Evolutionary conservation across 1,284 basidiomycete species (phyloP).

Genomic region (Grifola frondosa): DNA sequence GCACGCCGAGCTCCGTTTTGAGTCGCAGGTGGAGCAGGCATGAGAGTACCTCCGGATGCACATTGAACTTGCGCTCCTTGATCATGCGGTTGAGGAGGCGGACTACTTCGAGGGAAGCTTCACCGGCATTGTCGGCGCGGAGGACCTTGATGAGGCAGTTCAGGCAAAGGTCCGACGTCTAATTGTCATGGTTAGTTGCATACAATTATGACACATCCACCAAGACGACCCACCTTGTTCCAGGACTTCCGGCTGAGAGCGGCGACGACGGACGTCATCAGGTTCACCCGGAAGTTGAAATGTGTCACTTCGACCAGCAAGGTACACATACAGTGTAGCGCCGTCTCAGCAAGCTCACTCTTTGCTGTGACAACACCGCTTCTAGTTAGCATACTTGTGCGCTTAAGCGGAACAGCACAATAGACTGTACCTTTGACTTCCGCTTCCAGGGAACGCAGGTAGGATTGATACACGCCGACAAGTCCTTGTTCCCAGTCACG

Average conservation of each 20-base stretch:
- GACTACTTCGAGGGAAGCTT: slow-evolving; percentile 85
- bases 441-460: slow-evolving; percentile 80
- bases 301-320: slow-evolving; percentile 84
- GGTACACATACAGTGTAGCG: slow-evolving; percentile 86
- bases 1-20: slow-evolving; percentile 82
- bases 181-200: slow-evolving; percentile 3
- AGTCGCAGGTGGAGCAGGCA: slow-evolving; percentile 87
- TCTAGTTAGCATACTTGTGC: slow-evolving; percentile 15
- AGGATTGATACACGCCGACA: slow-evolving; percentile 86
- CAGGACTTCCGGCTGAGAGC: slow-evolving; percentile 84
- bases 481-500: slow-evolving; percentile 98
- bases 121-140: slow-evolving; percentile 75
- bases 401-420: neutral
- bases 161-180: slow-evolving; percentile 83
- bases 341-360: slow-evolving; percentile 68
- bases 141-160: slow-evolving; percentile 82
- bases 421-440: slow-evolving; percentile 77
- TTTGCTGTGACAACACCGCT: slow-evolving; percentile 53
- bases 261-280: slow-evolving; percentile 86
- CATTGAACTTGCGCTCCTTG: slow-evolving; percentile 88
- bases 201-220: slow-evolving; percentile 2
- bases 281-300: slow-evolving; percentile 96
- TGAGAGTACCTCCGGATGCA: slow-evolving; percentile 87
- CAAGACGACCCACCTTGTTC: slow-evolving; percentile 65
- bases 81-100: slow-evolving; percentile 94